phyloP scores from a whole-genome alignment of 2,329 filamentous ascomycete species.

The Clonostachys byssicola region DNA sequence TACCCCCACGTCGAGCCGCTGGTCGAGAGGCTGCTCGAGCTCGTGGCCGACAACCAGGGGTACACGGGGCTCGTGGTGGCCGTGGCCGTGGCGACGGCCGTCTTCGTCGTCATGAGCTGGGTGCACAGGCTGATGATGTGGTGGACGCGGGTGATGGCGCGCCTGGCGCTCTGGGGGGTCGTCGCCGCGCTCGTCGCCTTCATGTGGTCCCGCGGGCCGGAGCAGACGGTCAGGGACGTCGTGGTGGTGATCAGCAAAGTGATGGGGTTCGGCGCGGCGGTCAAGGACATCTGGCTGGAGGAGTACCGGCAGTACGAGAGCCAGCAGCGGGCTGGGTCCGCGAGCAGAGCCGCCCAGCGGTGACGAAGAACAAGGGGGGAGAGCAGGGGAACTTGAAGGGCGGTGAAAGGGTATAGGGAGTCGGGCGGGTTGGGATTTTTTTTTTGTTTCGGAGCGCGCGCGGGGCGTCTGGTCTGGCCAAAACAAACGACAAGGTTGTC shows the following conservation, averaged over 20 bases:
- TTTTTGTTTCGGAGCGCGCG: neutral
- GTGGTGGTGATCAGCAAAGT: slow-evolving; percentile 35
- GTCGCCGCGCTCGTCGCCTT: slow-evolving; percentile 49
- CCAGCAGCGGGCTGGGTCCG: slow-evolving; percentile 17
- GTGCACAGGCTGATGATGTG: slow-evolving; percentile 70
- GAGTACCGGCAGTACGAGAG: slow-evolving; percentile 56
- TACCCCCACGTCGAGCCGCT: slow-evolving; percentile 37
- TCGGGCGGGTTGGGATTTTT: neutral
- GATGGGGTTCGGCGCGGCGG: slow-evolving; percentile 38
- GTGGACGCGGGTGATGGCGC: slow-evolving; percentile 66
- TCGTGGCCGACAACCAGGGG: slow-evolving; percentile 26
- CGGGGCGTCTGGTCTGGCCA: too few species aligned
- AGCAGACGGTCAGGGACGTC: slow-evolving; percentile 58
- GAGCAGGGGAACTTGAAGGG: neutral
- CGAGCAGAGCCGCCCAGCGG: neutral
- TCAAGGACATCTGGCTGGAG: slow-evolving; percentile 49
- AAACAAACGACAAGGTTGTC: too few species aligned
- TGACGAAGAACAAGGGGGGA: slow-evolving; percentile 11
- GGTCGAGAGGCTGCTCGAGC: slow-evolving; percentile 28
- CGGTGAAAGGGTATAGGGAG: too few species aligned
- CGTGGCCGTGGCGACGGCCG: slow-evolving; percentile 35
- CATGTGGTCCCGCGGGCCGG: slow-evolving; percentile 62
- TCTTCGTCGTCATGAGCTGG: slow-evolving; percentile 66
- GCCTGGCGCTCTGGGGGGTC: slow-evolving; percentile 60
- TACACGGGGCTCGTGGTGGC: slow-evolving; percentile 22